Conservation (phyloP, 805 yeast genomes). For the Vanderwaltozyma yarrowii region DNA sequence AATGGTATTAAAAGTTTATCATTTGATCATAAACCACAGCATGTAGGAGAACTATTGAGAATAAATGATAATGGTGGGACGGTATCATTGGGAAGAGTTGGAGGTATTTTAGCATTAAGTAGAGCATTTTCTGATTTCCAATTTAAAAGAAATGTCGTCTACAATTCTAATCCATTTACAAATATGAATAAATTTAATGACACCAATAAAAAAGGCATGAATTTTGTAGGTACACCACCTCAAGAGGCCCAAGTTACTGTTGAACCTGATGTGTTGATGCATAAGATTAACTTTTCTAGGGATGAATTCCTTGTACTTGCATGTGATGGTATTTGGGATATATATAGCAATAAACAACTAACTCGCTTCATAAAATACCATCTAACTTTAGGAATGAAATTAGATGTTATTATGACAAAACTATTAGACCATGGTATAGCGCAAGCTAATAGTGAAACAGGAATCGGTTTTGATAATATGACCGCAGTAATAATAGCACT, state of each 20-base stretch:
- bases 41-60: slow-evolving; percentile 87
- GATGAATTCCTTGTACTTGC: slow-evolving; percentile 69
- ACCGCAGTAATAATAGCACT: slow-evolving; percentile 59
- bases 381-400: slow-evolving; percentile 44
- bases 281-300: slow-evolving; percentile 31
- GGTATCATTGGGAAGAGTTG: slow-evolving; percentile 87
- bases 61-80: slow-evolving; percentile 91
- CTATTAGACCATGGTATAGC: slow-evolving; percentile 56
- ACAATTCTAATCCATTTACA: not conserved
- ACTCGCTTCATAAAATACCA: slow-evolving; percentile 46
- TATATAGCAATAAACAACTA: slow-evolving; percentile 47
- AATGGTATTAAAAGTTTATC: slow-evolving; percentile 54
- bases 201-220: slow-evolving; percentile 8
- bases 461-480: slow-evolving; percentile 79
- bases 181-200: too few relatives aligned
- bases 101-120: slow-evolving; percentile 87
- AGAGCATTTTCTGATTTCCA: slow-evolving; percentile 80
- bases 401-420: slow-evolving; percentile 49
- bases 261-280: slow-evolving; percentile 64
- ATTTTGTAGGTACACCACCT: slow-evolving; percentile 29
- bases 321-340: slow-evolving; percentile 82
- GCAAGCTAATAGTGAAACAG: slow-evolving; percentile 64
- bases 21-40: slow-evolving; percentile 86
- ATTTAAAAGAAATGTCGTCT: slow-evolving; percentile 32
- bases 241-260: slow-evolving; percentile 74